Evolutionary conservation across 306 rosid genomes (phyloP), one percentile per base, ranked within the genome.

Genomic region (Cyclanthera cordifolia): DNA sequence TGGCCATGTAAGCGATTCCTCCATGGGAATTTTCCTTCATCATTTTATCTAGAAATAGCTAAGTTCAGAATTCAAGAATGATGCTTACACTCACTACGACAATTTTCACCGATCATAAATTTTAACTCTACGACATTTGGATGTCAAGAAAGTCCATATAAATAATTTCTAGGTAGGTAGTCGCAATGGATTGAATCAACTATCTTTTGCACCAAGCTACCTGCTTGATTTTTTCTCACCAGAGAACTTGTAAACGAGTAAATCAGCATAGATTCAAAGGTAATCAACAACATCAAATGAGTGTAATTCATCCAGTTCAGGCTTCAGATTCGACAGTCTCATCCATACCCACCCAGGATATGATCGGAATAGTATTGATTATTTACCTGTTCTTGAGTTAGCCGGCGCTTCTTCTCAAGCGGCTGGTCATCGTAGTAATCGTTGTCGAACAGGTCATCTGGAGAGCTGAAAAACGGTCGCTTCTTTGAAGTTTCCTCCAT

Each of bases 351-450:
- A 34, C 41, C 25, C 13, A 6, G 0, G 0, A 24, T 17, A 46
- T 16, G 11, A 25, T 67, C 37, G n/a, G 2, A 17, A 39, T 34
- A 2, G 48, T 53, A 12, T 71, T 4, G 53, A 32, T 27, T 27
- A 5, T 34, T 30, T 46, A 93, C 99, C 96, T 93, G 96, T 74
- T 90, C 96, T 16, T 90, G 69, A 70, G 90, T 84, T 82, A 93
- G 95, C 73, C 99, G 95, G 78, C 95, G 96, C 75, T 93, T 93
- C 88, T 93, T 93, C 82, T 93, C 99, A 73, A 95, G 96, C 64
- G 75, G 68, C 86, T 89, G 99, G 58, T 87, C 95, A 69, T 90
- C 96, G 75, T 84, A 90, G 63, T 86, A 90, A 72, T 93, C 99
- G 54, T 93, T 96, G 32, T 90, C 95, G 71, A 65, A 87, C 67